Base-by-base conservation (phyloP, 129 eudicot species). In the Chrysanthemum lavandulifolium region DNA sequence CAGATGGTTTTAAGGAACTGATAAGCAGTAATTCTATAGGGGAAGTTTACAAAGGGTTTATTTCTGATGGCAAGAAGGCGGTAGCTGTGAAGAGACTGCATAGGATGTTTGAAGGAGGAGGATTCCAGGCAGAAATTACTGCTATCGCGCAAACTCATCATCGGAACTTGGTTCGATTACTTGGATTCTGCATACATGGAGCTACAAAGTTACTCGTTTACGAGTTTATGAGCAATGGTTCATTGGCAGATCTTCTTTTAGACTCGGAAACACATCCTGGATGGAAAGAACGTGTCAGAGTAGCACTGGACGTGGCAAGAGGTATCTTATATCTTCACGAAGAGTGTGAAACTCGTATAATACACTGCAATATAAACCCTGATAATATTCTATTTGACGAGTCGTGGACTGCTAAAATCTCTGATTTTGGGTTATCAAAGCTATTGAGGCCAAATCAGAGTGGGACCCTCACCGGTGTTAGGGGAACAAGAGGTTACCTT, bases 401-500 rank as follows among this genome's bases (percentile, higher is more conserved):
- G 53, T 48, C 33, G 16, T 76, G 76, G 79, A 83, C 79, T 0
- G 87, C 84, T 31, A 80, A 80, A 69, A 75, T 83, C 5, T 71
- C 87, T 66, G 83, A 83, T 67, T 79, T 83, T 72, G 87, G 87
- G 56, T 13, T 75, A 31, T 82, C 87, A 13, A 83, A 83, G 78
- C 70, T 79, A 6, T 61, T 75, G 53, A 71, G 68, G 76, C 72
- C 71, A 61, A 68, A 71, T 54, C 86, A 79, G 65, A 75, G 73
- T 27, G 80, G 74, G 59, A 74, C 73, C 48, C 50, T 68, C 27
- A 67, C 80, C 0, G 47, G 60, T 58, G 70, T 71, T 25, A 72
- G 81, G 73, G 86, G 77, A 27, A 75, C 76, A 31, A 61, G 72
- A 61, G 76, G 87, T 13, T 83, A 83, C 25, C 10, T 53, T 27